A percentile compares a stretch with the other conserved stretches of the same genome.
Evolutionary conservation across 2,329 filamentous ascomycete genomes (phyloP).

Genomic region (Phoma herbarum): DNA sequence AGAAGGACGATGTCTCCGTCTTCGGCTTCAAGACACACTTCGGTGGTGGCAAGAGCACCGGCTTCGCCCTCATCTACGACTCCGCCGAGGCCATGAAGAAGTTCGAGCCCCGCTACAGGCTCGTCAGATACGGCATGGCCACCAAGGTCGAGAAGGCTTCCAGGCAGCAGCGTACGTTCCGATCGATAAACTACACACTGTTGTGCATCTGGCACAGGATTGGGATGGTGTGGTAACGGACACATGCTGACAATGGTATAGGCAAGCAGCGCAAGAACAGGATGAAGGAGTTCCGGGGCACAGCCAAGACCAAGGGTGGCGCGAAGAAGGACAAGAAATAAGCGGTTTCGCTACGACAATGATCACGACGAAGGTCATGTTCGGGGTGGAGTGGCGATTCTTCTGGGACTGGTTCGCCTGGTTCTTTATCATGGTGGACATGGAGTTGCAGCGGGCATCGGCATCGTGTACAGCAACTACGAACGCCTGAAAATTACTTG

Average conservation of each 20-base stretch:
- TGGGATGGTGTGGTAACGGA: slow-evolving; percentile 23
- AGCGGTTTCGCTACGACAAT: slow-evolving; percentile 42
- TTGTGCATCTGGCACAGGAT: slow-evolving; percentile 16
- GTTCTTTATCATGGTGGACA: slow-evolving; percentile 45
- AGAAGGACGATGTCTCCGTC: slow-evolving; percentile 96
- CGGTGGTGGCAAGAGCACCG: slow-evolving; percentile 99
- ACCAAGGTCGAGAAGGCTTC: slow-evolving; percentile 96
- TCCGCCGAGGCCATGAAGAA: slow-evolving; percentile 99
- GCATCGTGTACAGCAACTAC: slow-evolving; percentile 51
- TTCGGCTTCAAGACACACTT: slow-evolving; percentile 99
- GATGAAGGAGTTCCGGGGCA: slow-evolving; percentile 97
- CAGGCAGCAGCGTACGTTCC: slow-evolving; percentile 96
- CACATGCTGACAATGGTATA: slow-evolving; percentile 59
- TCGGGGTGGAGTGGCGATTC: slow-evolving; percentile 44
- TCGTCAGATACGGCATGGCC: slow-evolving; percentile 91
- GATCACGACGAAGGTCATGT: slow-evolving; percentile 43
- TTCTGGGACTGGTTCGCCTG: slow-evolving; percentile 45
- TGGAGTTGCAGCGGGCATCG: slow-evolving; percentile 49
- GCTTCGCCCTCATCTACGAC: slow-evolving; percentile 99
- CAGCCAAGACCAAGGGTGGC: slow-evolving; percentile 96
- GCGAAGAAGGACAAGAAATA: slow-evolving; percentile 85
- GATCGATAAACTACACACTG: slow-evolving; percentile 16
- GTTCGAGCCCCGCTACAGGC: slow-evolving; percentile 98
- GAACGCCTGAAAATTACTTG: slow-evolving; percentile 52
- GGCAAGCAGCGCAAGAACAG: slow-evolving; percentile 99